Conservation (phyloP, 371 early-diverging fungal species). For the Rhizomucor miehei region DNA sequence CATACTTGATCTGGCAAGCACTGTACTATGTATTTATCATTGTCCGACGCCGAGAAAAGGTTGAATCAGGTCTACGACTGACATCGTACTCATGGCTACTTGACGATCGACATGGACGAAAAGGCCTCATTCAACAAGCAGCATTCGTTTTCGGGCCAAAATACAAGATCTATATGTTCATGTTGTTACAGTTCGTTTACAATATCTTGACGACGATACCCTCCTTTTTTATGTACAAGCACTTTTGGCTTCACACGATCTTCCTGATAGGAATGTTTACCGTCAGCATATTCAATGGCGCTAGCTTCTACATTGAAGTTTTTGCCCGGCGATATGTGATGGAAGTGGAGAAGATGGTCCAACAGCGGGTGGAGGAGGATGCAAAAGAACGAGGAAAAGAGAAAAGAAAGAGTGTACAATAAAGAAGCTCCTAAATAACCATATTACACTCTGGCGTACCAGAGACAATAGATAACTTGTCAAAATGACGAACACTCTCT, state of each 20-base stretch:
- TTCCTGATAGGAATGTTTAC: conserved; percentile 57
- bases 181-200: conserved; percentile 63
- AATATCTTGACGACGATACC: conserved; percentile 49
- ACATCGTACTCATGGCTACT: conserved; percentile 72
- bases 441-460: too few species aligned
- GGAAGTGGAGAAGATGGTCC: conserved; percentile 43
- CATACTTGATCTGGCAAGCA: conserved; percentile 68
- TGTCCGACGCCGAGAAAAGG: conserved; percentile 58
- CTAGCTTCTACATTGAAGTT: conserved; percentile 72
- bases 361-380: conserved; percentile 3
- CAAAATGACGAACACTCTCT: too few species aligned
- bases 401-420: too few species aligned
- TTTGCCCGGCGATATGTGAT: conserved; percentile 59
- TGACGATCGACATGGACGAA: conserved; percentile 44
- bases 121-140: conserved; percentile 46
- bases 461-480: too few species aligned
- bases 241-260: conserved; percentile 54
- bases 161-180: conserved; percentile 62
- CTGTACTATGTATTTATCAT: conserved; percentile 66
- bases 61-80: conserved; percentile 57
- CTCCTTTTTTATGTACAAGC: conserved; percentile 40
- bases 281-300: conserved; percentile 70
- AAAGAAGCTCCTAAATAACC: too few species aligned
- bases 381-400: too few species aligned
- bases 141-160: conserved; percentile 51